Base-by-base conservation (phyloP, 2,329 filamentous ascomycete species). In the Bisporella sp. region DNA sequence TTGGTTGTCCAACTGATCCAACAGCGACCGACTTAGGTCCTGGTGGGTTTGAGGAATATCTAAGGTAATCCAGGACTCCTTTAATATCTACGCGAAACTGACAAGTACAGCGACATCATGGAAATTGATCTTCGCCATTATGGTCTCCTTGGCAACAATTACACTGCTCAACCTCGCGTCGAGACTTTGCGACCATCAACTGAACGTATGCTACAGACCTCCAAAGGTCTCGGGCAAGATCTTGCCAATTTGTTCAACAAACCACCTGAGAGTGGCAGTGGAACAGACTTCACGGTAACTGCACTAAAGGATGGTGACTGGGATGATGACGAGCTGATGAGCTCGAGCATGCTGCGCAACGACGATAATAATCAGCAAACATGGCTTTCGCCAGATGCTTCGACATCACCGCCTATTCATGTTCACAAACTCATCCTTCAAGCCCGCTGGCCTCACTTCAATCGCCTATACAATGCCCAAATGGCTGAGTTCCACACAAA, bases 401-500 rank as follows among this genome's bases (percentile, higher is more conserved):
- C 78, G 1, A 89, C 85, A 0, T 95, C 90, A 0, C 77, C 78
- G 31, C 89, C 91, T 0, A 97, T 99, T 47, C 86, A 97, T 64
- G 92, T 97, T 4, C 93, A 99, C 68, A 89, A 89, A 54, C 84
- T 99, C 50, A 96, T 99, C 48, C 77, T 99, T 6, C 89, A 95
- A 66, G 87, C 93, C 21, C 87, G 93, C 47, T 99, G 93, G 93
- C 91, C 93, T 31, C 93, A 99, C 68, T 99, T 99, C 71, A 84
- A 87, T 40, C 85, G 93, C 12, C 74, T 99, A 3, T 97, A 95
- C 73, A 85, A 86, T 47, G 84, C 92, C 4, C 90, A 96, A 64
- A 99, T 99, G 93, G 84, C 87, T 9, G 93, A 99, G 66, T 99
- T 95, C 62, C 93, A 99, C 66, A 93, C 89, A 12, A 93, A 93